Conservation (phyloP, 23 red algal genomes). For the Cyanidiococcus yangmingshanensis region DNA sequence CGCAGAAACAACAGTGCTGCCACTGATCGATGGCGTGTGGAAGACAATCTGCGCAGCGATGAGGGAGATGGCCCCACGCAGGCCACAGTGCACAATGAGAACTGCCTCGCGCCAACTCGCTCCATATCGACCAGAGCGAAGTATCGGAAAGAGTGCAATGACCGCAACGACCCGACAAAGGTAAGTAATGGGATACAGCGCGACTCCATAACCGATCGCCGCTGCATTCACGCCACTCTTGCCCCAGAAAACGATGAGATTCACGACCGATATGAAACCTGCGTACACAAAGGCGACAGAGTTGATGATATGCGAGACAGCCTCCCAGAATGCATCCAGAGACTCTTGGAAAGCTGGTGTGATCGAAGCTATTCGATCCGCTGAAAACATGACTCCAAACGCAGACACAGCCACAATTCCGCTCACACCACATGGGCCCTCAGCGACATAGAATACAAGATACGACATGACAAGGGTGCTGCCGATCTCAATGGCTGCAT, state of each 20-base stretch:
- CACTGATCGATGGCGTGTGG: conserved; percentile 17
- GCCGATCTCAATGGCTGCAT: conserved; percentile 64
- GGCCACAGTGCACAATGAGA: conserved; percentile 50
- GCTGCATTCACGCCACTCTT: neutral
- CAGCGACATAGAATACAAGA: conserved; percentile 83
- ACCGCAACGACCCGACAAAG: conserved; percentile 55
- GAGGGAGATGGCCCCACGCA: conserved; percentile 76
- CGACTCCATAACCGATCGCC: conserved; percentile 15
- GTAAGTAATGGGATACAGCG: conserved; percentile 41
- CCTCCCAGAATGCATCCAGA: conserved; percentile 77
- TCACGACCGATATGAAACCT: conserved; percentile 50
- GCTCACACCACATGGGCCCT: conserved; percentile 46
- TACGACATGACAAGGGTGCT: conserved; percentile 68
- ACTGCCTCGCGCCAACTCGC: conserved; percentile 39
- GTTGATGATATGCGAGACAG: conserved; percentile 69
- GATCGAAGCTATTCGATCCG: conserved; percentile 53
- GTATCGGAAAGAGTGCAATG: conserved; percentile 46
- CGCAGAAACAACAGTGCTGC: neutral
- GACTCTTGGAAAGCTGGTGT: conserved; percentile 60
- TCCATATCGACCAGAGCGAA: conserved; percentile 44
- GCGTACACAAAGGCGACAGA: conserved; percentile 87
- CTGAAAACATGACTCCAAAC: conserved; percentile 54
- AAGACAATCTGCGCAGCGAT: conserved; percentile 73
- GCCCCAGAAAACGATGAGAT: conserved; percentile 48
- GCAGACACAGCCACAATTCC: conserved; percentile 76